Percentiles rank a stretch among this genome's conserved stretches.
These are phyloP conservation scores for Magnusiomyces paraingens DNA, from an alignment of 1,139 yeast genomes.

Conservation along the genomic window DNA sequence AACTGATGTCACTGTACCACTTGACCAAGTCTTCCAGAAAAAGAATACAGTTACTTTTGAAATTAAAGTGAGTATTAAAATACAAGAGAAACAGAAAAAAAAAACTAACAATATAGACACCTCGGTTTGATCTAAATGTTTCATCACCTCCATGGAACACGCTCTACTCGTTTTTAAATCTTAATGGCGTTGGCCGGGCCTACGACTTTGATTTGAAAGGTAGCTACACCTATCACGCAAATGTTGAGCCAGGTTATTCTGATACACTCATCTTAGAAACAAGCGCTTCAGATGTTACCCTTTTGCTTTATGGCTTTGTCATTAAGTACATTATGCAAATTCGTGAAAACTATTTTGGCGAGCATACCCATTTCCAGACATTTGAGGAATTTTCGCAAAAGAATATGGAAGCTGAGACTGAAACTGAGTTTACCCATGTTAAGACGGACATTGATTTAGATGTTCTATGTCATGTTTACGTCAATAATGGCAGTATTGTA, in stretches of 20 bases:
- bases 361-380: slow-evolving; percentile 72
- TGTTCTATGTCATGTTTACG: slow-evolving; percentile 62
- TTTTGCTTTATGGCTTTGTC: slow-evolving; percentile 73
- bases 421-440: slow-evolving; percentile 9
- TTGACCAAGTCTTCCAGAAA: slow-evolving; percentile 52
- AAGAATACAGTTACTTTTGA: slow-evolving; percentile 50
- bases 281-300: slow-evolving; percentile 57
- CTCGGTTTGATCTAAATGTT: slow-evolving; percentile 53
- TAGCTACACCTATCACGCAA: slow-evolving; percentile 53
- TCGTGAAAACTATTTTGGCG: slow-evolving; percentile 87
- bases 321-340: slow-evolving; percentile 70
- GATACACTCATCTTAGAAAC: slow-evolving; percentile 65
- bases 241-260: slow-evolving; percentile 56
- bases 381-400: slow-evolving; percentile 65
- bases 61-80: slow-evolving; percentile 29
- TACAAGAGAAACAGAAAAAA: too few species aligned
- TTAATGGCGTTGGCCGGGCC: slow-evolving; percentile 59
- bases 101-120: slow-evolving; percentile 35
- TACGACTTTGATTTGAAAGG: slow-evolving; percentile 58
- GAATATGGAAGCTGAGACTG: slow-evolving; percentile 4
- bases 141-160: slow-evolving; percentile 95
- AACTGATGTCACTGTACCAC: slow-evolving; percentile 49
- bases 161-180: slow-evolving; percentile 57
- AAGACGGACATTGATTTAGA: slow-evolving; percentile 71
- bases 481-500: slow-evolving; percentile 60